Base-by-base conservation (phyloP, 148 eudicot species). In the Dysphania ambrosioides region DNA sequence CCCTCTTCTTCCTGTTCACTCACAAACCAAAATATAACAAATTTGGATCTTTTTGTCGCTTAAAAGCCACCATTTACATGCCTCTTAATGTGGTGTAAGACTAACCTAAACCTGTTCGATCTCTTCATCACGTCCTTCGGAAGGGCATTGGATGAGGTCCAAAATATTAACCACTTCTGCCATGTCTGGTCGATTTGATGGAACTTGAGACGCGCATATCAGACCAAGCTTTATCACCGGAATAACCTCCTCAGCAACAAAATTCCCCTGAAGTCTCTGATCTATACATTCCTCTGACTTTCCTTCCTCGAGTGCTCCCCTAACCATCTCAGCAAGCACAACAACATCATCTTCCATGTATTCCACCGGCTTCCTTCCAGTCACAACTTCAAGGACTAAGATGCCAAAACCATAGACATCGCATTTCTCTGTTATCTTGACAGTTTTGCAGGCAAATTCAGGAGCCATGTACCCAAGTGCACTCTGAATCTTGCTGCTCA, bases 321-420 rank as follows among this genome's bases (percentile, higher is more conserved):
- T 83, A 55, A 93, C 93, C 87, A 86, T 86, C 72, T 93, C 98
- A 79, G 95, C 90, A 24, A 93, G 90, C 77, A 93, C 95, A 29
- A 85, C 84, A 49, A 93, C 98, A 76, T 93, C 98, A 58, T 93
- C 98, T 73, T 93, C 98, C 95, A 89, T 91, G 82, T 93, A 93
- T 36, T 93, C 98, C 8, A 93, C 97, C 0, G 98, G 98, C 74
- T 83, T 89, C 75, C 84, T 90, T 68, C 98, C 98, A 0, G 91
- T 93, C 34, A 93, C 85, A 36, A 89, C 70, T 82, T 93, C 98
- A 0, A 93, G 89, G 29, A 83, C 78, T 82, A 93, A 85, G 3
- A 93, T 62, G 51, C 98, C 97, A 21, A 93, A 93, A 23, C 98
- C 97, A 59, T 89, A 91, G 10, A 89, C 87, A 72, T 91, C 97